A percentile compares a stretch with the other conserved stretches of the same genome.
Evolutionary conservation across 192 early-diverging fungal genomes (phyloP).

Genomic region (Podila minutissima): DNA sequence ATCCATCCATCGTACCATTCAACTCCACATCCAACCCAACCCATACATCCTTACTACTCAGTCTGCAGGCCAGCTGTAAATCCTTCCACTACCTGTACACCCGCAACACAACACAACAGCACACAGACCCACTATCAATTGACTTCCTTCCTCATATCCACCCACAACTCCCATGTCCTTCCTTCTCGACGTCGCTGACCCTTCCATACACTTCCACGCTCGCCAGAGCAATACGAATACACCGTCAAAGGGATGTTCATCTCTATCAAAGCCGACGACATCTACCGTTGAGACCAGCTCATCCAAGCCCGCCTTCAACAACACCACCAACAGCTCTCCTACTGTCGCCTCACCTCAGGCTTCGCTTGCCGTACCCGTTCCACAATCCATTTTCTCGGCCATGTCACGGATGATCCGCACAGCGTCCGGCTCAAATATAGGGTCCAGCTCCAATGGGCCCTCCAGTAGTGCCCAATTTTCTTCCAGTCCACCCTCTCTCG

Average conservation of each 20-base stretch:
- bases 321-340: slow-evolving; percentile 7
- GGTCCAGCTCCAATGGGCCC: slow-evolving; percentile 3
- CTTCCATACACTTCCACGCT: slow-evolving; percentile 46
- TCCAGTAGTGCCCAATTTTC: background rate
- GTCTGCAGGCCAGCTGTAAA: background rate
- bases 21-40: background rate
- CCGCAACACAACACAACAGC: background rate
- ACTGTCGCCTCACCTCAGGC: background rate
- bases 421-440: slow-evolving; percentile 5
- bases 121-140: background rate
- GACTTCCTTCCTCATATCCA: no score
- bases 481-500: background rate
- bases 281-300: background rate
- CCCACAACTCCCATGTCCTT: slow-evolving; percentile 19
- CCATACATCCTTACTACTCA: background rate
- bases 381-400: slow-evolving; percentile 27
- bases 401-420: slow-evolving; percentile 43
- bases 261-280: background rate
- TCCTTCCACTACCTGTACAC: no score
- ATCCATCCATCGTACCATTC: background rate
- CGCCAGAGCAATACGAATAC: slow-evolving; percentile 10
- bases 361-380: background rate
- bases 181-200: slow-evolving; percentile 42
- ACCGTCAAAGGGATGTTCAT: background rate
- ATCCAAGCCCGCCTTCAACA: background rate